Percentiles rank a stretch among this genome's conserved stretches.
Evolutionary conservation across 441 rosid species (phyloP).

Genomic region (Adansonia gregorii): DNA sequence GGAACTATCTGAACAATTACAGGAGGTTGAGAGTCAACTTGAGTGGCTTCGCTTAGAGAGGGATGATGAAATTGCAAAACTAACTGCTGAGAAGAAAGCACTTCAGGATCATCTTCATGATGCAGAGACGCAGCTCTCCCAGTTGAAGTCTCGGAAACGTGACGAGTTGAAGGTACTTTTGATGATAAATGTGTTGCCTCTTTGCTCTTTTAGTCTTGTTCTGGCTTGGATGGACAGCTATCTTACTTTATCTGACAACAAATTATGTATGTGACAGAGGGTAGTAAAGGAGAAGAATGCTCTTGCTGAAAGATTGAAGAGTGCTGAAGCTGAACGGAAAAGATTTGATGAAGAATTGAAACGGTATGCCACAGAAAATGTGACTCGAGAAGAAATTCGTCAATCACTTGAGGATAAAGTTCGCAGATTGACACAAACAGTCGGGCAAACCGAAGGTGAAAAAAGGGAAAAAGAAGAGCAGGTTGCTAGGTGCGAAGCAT

Average conservation of each 20-base stretch:
- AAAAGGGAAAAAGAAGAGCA: slow-evolving; percentile 94
- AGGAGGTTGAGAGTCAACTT: slow-evolving; percentile 90
- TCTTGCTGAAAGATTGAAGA: slow-evolving; percentile 86
- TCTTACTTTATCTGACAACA: slow-evolving; percentile 29
- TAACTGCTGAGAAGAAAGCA: slow-evolving; percentile 73
- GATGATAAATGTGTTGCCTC: neutral
- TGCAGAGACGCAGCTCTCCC: slow-evolving; percentile 83
- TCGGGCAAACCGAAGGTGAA: slow-evolving; percentile 95
- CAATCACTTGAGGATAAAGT: slow-evolving; percentile 95
- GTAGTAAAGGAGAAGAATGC: slow-evolving; percentile 91
- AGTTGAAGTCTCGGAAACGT: slow-evolving; percentile 86
- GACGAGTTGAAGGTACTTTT: slow-evolving; percentile 93
- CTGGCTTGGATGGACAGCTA: slow-evolving; percentile 15
- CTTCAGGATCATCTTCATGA: slow-evolving; percentile 96
- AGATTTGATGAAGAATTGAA: slow-evolving; percentile 93
- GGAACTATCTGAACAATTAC: slow-evolving; percentile 81
- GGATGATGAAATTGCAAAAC: slow-evolving; percentile 81
- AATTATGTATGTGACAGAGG: slow-evolving; percentile 61
- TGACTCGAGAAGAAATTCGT: slow-evolving; percentile 81
- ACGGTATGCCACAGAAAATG: slow-evolving; percentile 83
- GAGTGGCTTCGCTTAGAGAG: slow-evolving; percentile 97
- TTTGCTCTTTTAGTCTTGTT: neutral
- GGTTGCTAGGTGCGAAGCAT: slow-evolving; percentile 89
- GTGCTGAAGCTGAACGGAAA: slow-evolving; percentile 87
- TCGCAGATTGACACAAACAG: slow-evolving; percentile 76